These are phyloP conservation scores for Talaromyces marneffei DNA, from an alignment of 2,329 filamentous ascomycete genomes.

Conservation along the genomic window DNA sequence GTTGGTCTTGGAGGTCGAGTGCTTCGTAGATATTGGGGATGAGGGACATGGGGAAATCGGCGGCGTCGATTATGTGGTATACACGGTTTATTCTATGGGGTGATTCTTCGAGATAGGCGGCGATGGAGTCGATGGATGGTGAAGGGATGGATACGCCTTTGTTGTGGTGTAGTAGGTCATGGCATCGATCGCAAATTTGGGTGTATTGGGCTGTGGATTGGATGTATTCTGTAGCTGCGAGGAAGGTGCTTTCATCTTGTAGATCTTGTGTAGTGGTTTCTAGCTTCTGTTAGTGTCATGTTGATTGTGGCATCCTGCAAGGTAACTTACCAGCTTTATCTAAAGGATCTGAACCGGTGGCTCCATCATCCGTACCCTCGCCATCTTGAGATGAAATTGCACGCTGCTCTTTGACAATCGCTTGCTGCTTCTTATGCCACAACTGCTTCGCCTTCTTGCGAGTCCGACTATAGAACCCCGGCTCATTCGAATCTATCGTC, in stretches of 20 bases:
- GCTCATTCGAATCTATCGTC: conserved; percentile 47
- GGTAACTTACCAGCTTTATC: neutral
- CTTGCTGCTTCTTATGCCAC: conserved; percentile 12
- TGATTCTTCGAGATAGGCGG: conserved; percentile 79
- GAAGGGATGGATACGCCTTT: conserved; percentile 67
- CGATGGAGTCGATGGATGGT: conserved; percentile 73
- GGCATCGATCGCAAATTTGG: conserved; percentile 75
- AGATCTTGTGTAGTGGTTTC: neutral
- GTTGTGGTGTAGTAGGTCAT: conserved; percentile 71
- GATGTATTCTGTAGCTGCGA: conserved; percentile 19
- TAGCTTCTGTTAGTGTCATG: neutral
- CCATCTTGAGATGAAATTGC: neutral
- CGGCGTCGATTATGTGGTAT: conserved; percentile 91
- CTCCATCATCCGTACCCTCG: neutral
- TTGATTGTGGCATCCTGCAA: neutral
- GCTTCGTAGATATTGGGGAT: conserved; percentile 68
- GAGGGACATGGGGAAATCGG: conserved; percentile 93
- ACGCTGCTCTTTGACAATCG: conserved; percentile 4
- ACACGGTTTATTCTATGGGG: conserved; percentile 88
- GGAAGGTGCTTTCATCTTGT: conserved; percentile 11
- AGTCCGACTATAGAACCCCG: conserved; percentile 52
- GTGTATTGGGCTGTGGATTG: conserved; percentile 18
- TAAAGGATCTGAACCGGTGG: neutral
- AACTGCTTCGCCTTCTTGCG: conserved; percentile 39
- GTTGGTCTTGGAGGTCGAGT: conserved; percentile 65